Conservation (phyloP, 139 green algal genomes). For the Coelastrella sp. region DNA sequence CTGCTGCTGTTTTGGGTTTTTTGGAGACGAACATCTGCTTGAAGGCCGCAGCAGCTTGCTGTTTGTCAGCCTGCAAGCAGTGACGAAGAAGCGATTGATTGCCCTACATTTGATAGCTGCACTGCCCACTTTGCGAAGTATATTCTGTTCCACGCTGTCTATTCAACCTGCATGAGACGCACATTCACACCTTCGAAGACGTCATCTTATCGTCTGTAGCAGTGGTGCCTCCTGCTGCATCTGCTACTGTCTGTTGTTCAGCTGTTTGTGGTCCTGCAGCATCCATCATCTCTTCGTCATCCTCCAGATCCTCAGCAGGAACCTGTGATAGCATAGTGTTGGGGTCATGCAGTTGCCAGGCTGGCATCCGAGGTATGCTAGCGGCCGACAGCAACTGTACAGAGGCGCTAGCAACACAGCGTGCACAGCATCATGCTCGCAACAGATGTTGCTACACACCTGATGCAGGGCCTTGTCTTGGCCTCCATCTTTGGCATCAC, state of each 20-base stretch:
- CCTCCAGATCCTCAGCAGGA: no score
- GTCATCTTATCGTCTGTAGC: no score
- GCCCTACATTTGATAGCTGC: background rate
- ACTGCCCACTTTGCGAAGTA: background rate
- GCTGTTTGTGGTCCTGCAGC: no score
- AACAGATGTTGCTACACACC: background rate
- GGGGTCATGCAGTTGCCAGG: no score
- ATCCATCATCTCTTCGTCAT: no score
- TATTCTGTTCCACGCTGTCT: background rate
- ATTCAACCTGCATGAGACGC: no score
- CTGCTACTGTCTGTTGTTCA: no score
- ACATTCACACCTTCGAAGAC: no score
- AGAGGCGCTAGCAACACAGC: background rate
- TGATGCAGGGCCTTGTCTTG: background rate
- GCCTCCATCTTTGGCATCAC: background rate
- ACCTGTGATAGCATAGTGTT: no score
- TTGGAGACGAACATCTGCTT: conserved; percentile 13
- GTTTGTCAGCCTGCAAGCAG: conserved; percentile 1
- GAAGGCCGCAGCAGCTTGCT: conserved; percentile 1
- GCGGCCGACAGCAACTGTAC: no score
- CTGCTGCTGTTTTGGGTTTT: conserved; percentile 18
- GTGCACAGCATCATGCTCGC: background rate
- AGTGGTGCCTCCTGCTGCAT: no score
- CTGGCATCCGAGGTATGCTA: no score
- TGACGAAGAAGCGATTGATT: background rate